phyloP scores from a whole-genome alignment of 257 asterid species.

The Nyctanthes arbortristis region DNA sequence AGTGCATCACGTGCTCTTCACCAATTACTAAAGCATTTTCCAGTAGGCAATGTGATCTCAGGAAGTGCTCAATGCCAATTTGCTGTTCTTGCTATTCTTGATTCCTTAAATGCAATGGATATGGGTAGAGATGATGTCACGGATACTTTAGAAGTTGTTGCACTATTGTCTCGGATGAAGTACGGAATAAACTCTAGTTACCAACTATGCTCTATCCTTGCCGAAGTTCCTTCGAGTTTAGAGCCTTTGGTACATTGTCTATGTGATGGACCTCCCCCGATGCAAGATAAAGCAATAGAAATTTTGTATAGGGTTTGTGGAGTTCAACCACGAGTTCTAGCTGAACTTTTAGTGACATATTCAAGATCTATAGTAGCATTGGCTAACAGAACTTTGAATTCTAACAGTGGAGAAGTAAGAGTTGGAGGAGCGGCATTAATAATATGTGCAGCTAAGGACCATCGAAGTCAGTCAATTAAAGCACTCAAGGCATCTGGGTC shows the following conservation, averaged over 20 bases:
- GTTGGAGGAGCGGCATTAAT: conserved; percentile 72
- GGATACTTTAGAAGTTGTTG: conserved; percentile 66
- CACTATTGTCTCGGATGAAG: conserved; percentile 54
- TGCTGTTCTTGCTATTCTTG: conserved; percentile 65
- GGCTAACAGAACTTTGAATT: conserved; percentile 70
- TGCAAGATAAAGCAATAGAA: conserved; percentile 75
- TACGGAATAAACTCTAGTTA: conserved; percentile 46
- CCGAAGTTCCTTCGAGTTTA: conserved; percentile 67
- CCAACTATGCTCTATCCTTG: conserved; percentile 49
- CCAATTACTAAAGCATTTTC: conserved; percentile 73
- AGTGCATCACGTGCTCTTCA: conserved; percentile 72
- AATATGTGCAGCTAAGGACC: conserved; percentile 73
- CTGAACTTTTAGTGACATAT: conserved; percentile 48
- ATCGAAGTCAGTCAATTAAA: conserved; percentile 48
- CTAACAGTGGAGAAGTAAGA: conserved; percentile 73
- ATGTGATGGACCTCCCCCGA: conserved; percentile 57
- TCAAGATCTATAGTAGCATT: conserved; percentile 54
- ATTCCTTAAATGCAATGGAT: conserved; percentile 67
- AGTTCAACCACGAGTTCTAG: conserved; percentile 62
- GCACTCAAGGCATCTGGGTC: conserved; percentile 68
- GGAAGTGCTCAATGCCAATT: conserved; percentile 66
- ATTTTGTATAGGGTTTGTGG: conserved; percentile 70
- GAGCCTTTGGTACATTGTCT: conserved; percentile 65
- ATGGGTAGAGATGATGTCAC: conserved; percentile 50
- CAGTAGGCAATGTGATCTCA: conserved; percentile 59